Evolutionary conservation across 345 rosid genomes (phyloP).

Genomic region (Durio zibethinus): DNA sequence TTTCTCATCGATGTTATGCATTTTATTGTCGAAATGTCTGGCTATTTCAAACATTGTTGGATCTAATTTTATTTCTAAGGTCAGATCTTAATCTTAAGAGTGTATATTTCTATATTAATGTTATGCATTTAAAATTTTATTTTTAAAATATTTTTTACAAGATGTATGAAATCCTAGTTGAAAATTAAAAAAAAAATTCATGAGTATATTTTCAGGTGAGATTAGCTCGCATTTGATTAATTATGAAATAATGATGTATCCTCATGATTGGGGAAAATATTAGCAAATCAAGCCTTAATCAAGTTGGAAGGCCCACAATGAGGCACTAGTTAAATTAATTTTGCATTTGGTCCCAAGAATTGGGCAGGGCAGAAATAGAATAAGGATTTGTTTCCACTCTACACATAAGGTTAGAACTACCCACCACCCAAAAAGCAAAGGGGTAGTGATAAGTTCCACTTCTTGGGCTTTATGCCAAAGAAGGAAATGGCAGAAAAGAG

Average conservation of each 20-base stretch:
- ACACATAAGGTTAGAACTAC: neutral
- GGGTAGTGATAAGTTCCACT: slow-evolving; percentile 2
- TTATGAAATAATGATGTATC: neutral
- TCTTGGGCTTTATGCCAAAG: neutral
- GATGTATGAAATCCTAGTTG: too few species aligned
- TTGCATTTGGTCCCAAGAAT: neutral
- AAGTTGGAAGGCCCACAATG: neutral
- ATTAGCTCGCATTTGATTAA: neutral
- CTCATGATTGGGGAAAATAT: neutral
- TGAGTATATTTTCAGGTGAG: neutral
- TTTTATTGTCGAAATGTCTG: too few species aligned
- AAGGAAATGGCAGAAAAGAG: neutral
- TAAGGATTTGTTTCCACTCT: slow-evolving; percentile 5
- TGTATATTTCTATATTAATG: too few species aligned
- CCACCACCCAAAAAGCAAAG: neutral
- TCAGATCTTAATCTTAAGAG: too few species aligned
- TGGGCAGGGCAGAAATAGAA: slow-evolving; percentile 1
- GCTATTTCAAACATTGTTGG: too few species aligned
- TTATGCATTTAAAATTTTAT: neutral
- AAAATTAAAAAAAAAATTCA: too few species aligned
- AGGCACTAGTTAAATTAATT: neutral
- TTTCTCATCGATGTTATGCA: too few species aligned
- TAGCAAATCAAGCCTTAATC: neutral
- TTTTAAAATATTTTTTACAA: too few species aligned
- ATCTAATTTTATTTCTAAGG: too few species aligned